These are phyloP conservation scores for Artemisia annua DNA, from an alignment of 129 eudicot genomes.

Conservation along the genomic window DNA sequence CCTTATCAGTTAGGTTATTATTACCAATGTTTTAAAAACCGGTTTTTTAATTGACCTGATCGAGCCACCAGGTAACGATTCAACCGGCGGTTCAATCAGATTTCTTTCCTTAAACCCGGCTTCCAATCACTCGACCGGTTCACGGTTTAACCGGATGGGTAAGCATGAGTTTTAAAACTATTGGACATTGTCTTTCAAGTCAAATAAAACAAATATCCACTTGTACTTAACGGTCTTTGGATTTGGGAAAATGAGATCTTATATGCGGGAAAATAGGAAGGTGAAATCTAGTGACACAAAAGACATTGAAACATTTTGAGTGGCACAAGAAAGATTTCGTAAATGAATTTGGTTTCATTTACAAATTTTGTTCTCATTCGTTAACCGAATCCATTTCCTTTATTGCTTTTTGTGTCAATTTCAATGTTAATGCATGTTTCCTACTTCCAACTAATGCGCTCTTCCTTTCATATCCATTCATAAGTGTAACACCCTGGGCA, in stretches of 20 bases:
- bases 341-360: not conserved
- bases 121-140: too few relatives aligned
- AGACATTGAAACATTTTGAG: conserved; percentile 2
- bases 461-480: not conserved
- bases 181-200: too few relatives aligned
- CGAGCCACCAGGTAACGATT: too few relatives aligned
- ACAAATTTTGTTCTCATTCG: conserved; percentile 2
- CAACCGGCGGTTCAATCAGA: too few relatives aligned
- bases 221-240: not conserved
- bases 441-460: not conserved
- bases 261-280: not conserved
- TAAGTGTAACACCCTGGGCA: too few relatives aligned
- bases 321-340: conserved; percentile 8
- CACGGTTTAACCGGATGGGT: too few relatives aligned
- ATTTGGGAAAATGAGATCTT: not conserved
- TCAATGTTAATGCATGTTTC: not conserved
- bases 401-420: not conserved
- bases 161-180: too few relatives aligned
- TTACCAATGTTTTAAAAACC: too few relatives aligned
- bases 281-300: conserved; percentile 5
- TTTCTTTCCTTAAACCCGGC: too few relatives aligned
- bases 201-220: not conserved
- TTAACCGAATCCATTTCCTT: not conserved
- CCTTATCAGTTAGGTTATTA: too few relatives aligned
- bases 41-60: too few relatives aligned